Conservation (phyloP, 441 rosid species). For the Adansonia rubrostipa region DNA sequence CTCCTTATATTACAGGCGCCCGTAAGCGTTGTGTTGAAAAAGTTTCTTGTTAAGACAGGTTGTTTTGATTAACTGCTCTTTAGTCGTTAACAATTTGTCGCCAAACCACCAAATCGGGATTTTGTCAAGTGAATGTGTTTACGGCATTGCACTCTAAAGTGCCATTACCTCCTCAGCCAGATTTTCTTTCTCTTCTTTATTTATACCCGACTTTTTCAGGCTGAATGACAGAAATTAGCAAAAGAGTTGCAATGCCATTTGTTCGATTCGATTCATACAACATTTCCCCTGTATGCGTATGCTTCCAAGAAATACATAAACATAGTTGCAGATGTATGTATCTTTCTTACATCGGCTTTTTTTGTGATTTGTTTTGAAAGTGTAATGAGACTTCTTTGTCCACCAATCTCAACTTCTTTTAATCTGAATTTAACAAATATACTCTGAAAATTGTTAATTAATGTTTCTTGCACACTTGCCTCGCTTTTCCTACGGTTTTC, state of each 20-base stretch:
- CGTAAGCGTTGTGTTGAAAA: constrained; percentile 36
- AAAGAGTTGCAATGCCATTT: not conserved
- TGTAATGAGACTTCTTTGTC: not conserved
- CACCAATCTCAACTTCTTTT: not conserved
- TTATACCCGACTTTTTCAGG: not conserved
- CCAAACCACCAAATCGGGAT: constrained; percentile 39
- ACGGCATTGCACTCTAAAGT: constrained; percentile 30
- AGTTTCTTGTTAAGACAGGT: constrained; percentile 39
- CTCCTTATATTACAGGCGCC: constrained; percentile 41
- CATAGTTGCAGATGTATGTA: not conserved
- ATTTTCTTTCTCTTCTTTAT: not conserved
- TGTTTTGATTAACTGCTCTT: constrained; percentile 36
- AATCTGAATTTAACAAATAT: not conserved
- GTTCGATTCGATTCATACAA: not conserved
- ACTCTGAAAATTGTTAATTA: not conserved
- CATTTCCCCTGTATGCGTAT: not conserved
- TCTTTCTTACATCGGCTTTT: not conserved
- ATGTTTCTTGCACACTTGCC: too few species aligned
- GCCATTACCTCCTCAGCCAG: not conserved
- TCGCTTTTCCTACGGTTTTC: too few species aligned
- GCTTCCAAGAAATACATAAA: not conserved
- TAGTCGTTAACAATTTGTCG: constrained; percentile 55
- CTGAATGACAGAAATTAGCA: not conserved
- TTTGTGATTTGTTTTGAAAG: not conserved
- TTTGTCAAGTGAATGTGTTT: constrained; percentile 39